A percentile compares a stretch with the other conserved stretches of the same genome.
phyloP scores from a whole-genome alignment of 1,139 yeast genomes.

The Kurtzmaniella quercitrusa region DNA sequence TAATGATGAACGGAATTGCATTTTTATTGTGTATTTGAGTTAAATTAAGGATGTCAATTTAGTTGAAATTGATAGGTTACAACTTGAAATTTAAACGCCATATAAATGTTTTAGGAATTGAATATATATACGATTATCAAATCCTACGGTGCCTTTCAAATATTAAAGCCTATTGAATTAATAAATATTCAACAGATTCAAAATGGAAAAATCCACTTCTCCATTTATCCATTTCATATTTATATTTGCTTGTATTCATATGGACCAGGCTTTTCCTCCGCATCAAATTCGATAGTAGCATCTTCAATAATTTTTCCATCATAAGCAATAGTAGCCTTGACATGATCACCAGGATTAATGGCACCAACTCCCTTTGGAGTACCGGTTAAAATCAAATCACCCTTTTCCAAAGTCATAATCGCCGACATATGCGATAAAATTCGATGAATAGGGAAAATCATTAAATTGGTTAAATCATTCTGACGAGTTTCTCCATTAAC shows the following conservation, averaged over 20 bases:
- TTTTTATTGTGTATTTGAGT: no score
- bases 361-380: conserved; percentile 98
- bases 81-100: no score
- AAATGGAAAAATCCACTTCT: no score
- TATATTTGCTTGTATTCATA: conserved; percentile 60
- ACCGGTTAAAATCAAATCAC: conserved; percentile 89
- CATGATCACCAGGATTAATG: conserved; percentile 69
- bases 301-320: conserved; percentile 54
- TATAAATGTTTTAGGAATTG: no score
- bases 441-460: conserved; percentile 84
- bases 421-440: conserved; percentile 78
- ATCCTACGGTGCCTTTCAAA: no score
- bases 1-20: no score
- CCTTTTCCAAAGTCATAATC: conserved; percentile 86
- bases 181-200: no score
- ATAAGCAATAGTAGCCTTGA: conserved; percentile 58
- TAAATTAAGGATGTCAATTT: no score
- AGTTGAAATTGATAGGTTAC: no score
- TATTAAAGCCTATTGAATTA: no score
- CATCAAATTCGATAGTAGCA: conserved; percentile 48
- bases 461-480: conserved; percentile 72
- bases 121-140: no score
- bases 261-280: conserved; percentile 75
- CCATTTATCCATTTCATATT: no score
- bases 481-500: conserved; percentile 74